Base-by-base conservation (phyloP, 1,139 yeast genomes). In the Pichia terricola region DNA sequence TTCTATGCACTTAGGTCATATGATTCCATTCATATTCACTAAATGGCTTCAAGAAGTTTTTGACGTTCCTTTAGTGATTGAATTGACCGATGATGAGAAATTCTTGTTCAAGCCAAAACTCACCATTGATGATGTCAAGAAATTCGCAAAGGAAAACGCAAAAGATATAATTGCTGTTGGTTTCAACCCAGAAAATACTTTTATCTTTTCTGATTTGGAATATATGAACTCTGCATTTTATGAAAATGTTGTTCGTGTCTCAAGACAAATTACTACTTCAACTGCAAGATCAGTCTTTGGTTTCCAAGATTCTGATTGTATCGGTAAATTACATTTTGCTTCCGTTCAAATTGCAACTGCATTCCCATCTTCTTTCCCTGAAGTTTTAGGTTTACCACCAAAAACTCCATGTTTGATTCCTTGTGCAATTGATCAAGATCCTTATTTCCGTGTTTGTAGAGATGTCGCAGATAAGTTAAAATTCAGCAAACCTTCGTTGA, bases 381-480 rank as follows among this genome's bases (percentile, higher is more conserved):
- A 83, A 54, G 83, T 94, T 31, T 76, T 94, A 56, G 96, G 87
- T 9, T 67, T 82, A 57, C 88, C 88, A 42, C 71, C 81, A 40
- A 82, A 83, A 65, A 89, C 96, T 2, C 98, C 96, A 48, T 86
- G 96, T 66, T 72, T 94, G 64, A 94, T 94, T 64, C 99, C 99
- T 35, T 94, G 98, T 73, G 99, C 99, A 40, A 94, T 94, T 63
- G 99, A 94, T 64, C 96, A 89, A 69, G 99, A 94, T 65, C 98
- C 99, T 35, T 94, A 94, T 66, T 94, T 94, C 70, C 77, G 99
- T 64, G 95, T 94, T 31, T 86, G 96, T 66, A 77, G 99, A 66
- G 99, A 94, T 62, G 98, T 94, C 51, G 96, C 98, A 28, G 88
- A 81, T 60, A 91, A 89, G 64, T 75, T 94, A 61, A 85, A 83